These are phyloP conservation scores for Leucaena leucocephala DNA, from an alignment of 306 rosid species.

Conservation along the genomic window DNA sequence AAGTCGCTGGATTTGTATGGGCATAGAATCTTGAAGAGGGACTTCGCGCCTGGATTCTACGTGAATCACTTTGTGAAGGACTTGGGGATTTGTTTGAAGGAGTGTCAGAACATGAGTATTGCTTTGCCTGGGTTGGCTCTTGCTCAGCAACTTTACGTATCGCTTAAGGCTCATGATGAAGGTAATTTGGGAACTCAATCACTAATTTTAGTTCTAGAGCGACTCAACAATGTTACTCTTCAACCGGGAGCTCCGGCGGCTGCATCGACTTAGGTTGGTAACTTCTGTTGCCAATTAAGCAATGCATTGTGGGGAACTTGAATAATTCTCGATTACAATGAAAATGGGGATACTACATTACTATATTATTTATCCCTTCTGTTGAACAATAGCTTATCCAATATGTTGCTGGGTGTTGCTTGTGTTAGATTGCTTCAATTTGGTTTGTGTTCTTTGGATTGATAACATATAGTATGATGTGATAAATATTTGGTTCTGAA, in stretches of 20 bases:
- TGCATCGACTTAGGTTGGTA: constrained; percentile 30
- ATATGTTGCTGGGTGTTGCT: neutral
- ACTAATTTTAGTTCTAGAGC: constrained; percentile 69
- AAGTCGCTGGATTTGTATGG: constrained; percentile 70
- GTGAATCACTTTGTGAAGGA: constrained; percentile 90
- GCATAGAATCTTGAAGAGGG: constrained; percentile 65
- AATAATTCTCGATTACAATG: neutral
- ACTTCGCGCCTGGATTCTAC: constrained; percentile 79
- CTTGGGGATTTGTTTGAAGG: constrained; percentile 87
- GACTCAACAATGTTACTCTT: constrained; percentile 75
- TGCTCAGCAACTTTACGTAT: constrained; percentile 82
- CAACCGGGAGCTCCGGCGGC: constrained; percentile 11
- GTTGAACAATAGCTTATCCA: neutral
- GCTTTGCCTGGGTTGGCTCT: constrained; percentile 88
- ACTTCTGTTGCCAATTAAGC: constrained; percentile 2
- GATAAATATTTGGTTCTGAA: neutral
- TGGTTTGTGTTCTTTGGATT: constrained; percentile 2
- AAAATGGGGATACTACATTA: neutral
- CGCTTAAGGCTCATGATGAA: constrained; percentile 82
- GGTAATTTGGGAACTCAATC: constrained; percentile 82
- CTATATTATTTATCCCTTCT: neutral
- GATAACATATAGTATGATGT: neutral
- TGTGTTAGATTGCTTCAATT: neutral
- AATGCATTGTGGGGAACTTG: neutral
- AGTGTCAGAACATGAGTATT: constrained; percentile 78